phyloP scores from a whole-genome alignment of 1,139 yeast species.

The Yamadazyma atmosphaerica region DNA sequence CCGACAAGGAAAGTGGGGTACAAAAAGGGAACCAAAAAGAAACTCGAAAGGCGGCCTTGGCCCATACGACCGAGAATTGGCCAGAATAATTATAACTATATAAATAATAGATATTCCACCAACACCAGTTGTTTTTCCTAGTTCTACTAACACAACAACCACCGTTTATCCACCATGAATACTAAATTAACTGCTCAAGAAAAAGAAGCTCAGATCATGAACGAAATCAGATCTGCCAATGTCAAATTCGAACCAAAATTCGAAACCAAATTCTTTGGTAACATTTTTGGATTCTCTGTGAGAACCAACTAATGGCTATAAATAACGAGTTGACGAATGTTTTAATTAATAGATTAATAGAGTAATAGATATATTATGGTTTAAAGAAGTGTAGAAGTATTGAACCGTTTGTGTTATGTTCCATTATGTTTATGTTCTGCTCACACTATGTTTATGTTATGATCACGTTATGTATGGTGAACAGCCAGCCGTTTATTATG shows the following conservation, averaged over 20 bases:
- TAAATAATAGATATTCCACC: neutral
- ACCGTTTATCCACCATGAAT: slow-evolving; percentile 1
- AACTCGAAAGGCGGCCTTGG: neutral
- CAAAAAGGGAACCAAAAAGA: slow-evolving; percentile 1
- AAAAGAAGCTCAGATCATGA: slow-evolving; percentile 52
- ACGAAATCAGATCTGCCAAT: slow-evolving; percentile 40
- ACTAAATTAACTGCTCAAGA: slow-evolving; percentile 38
- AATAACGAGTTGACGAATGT: neutral
- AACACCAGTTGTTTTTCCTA: neutral
- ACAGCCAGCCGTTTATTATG: neutral
- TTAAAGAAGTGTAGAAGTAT: too few relatives aligned
- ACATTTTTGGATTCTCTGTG: slow-evolving; percentile 40
- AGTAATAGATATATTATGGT: slow-evolving; percentile 5
- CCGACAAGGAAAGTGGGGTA: slow-evolving; percentile 2
- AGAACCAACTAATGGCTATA: slow-evolving; percentile 17
- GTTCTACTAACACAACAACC: neutral
- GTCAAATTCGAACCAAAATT: slow-evolving; percentile 43
- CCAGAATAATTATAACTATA: slow-evolving; percentile 1
- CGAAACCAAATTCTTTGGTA: slow-evolving; percentile 46
- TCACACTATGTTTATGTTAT: too few relatives aligned
- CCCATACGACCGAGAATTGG: slow-evolving; percentile 3
- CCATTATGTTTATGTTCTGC: too few relatives aligned
- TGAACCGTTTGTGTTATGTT: too few relatives aligned
- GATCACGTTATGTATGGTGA: too few relatives aligned
- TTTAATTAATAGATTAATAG: slow-evolving; percentile 9